These are phyloP conservation scores for Pichia occidentalis DNA, from an alignment of 805 yeast species.

Conservation along the genomic window DNA sequence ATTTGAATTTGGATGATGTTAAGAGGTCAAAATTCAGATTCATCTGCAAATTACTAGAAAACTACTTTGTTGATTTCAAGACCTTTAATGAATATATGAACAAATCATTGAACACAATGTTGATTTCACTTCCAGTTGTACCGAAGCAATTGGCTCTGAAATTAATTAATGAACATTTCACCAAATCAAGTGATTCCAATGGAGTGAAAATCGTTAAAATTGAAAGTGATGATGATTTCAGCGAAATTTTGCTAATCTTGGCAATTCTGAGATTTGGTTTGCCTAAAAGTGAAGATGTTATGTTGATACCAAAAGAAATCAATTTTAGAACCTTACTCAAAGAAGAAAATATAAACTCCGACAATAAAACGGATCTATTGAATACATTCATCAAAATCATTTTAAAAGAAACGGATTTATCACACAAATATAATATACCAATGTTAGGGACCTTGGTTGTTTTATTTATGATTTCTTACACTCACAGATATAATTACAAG, in stretches of 20 bases:
- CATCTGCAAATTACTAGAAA: constrained; percentile 15
- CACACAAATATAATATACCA: constrained; percentile 16
- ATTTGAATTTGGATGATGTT: constrained; percentile 1
- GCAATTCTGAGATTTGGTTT: constrained; percentile 16
- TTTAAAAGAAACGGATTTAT: constrained; percentile 16
- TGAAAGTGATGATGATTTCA: constrained; percentile 17
- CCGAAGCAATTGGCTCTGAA: constrained; percentile 14
- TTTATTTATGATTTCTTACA: constrained; percentile 18
- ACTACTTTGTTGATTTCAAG: constrained; percentile 17
- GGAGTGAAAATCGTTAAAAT: constrained; percentile 11
- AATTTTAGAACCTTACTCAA: constrained; percentile 8
- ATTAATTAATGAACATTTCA: constrained; percentile 13
- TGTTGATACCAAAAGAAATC: constrained; percentile 4
- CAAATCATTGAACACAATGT: constrained; percentile 6
- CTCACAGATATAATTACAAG: constrained; percentile 16
- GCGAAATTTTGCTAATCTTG: constrained; percentile 20
- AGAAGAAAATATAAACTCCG: constrained; percentile 11
- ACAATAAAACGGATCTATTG: constrained; percentile 17
- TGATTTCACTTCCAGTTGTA: constrained; percentile 13
- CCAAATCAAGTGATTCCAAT: constrained; percentile 3
- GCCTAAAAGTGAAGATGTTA: constrained; percentile 4
- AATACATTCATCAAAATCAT: constrained; percentile 16
- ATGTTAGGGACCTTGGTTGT: constrained; percentile 16
- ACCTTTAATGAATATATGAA: constrained; percentile 3
- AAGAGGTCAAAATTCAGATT: constrained; percentile 6